phyloP scores from a whole-genome alignment of 2,329 filamentous ascomycete genomes.

The Colletotrichum gloeosporioides region DNA sequence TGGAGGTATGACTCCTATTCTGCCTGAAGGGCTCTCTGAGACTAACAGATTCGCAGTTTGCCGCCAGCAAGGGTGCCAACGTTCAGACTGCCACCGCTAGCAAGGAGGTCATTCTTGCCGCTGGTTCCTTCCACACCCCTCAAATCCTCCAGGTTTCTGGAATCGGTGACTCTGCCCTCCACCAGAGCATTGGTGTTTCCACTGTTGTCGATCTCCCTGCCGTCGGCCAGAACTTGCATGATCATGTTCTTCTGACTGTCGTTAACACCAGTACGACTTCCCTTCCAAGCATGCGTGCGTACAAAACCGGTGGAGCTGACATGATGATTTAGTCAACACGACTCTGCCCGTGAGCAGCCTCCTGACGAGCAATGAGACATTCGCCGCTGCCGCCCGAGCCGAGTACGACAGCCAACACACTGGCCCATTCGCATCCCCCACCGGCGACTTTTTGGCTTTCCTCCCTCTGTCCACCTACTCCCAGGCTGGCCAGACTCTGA shows the following conservation, averaged over 20 bases:
- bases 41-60: neutral
- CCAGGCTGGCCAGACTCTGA: conserved; percentile 24
- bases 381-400: conserved; percentile 33
- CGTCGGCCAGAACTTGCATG: conserved; percentile 23
- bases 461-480: conserved; percentile 32
- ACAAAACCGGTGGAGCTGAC: neutral
- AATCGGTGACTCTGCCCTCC: conserved; percentile 38
- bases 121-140: conserved; percentile 44
- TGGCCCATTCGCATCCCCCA: conserved; percentile 34
- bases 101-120: conserved; percentile 47
- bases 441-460: conserved; percentile 22
- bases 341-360: conserved; percentile 17
- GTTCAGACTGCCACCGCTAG: conserved; percentile 6
- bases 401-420: conserved; percentile 33
- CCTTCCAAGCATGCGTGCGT: neutral
- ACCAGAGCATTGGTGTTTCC: conserved; percentile 10
- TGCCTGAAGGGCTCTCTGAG: neutral
- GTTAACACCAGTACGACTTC: conserved; percentile 7
- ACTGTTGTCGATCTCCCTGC: conserved; percentile 19
- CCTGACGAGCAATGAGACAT: conserved; percentile 36
- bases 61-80: neutral
- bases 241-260: conserved; percentile 14
- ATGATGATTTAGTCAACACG: conserved; percentile 1
- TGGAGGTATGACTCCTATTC: conserved; percentile 11
- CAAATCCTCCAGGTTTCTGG: conserved; percentile 57